A percentile compares a stretch with the other conserved stretches of the same genome.
These are phyloP conservation scores for Basidiobolus meristosporus DNA, from an alignment of 371 early-diverging fungal species.

Conservation along the genomic window DNA sequence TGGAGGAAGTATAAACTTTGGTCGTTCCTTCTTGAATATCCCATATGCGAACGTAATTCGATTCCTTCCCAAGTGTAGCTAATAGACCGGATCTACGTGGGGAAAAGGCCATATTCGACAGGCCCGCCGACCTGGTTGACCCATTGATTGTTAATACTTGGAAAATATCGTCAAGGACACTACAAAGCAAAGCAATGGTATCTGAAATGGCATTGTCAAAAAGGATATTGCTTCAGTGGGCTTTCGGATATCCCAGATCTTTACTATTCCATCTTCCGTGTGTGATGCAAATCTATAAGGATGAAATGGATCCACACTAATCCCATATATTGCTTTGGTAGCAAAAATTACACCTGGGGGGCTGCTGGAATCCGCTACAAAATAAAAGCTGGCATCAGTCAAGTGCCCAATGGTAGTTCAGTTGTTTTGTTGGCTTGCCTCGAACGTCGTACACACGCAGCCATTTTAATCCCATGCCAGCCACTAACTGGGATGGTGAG, in stretches of 20 bases:
- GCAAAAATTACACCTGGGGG: conserved; percentile 22
- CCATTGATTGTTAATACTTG: background rate
- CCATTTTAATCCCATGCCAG: conserved; percentile 58
- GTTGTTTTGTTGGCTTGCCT: conserved; percentile 9
- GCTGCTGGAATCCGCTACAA: background rate
- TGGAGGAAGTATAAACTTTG: conserved; percentile 1
- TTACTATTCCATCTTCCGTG: conserved; percentile 45
- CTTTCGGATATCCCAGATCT: conserved; percentile 64
- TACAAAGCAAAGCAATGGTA: background rate
- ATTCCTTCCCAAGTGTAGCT: conserved; percentile 38
- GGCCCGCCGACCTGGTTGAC: conserved; percentile 1
- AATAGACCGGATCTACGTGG: conserved; percentile 38
- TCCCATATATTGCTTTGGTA: conserved; percentile 56
- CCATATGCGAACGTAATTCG: conserved; percentile 30
- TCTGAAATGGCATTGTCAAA: too few relatives aligned
- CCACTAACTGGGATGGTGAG: conserved; percentile 27
- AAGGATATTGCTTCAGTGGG: conserved; percentile 31
- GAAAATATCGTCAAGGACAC: background rate
- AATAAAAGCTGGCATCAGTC: background rate
- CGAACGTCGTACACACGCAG: conserved; percentile 54
- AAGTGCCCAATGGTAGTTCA: background rate
- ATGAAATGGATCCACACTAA: conserved; percentile 50
- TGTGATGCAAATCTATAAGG: conserved; percentile 46
- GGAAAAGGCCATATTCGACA: conserved; percentile 25
- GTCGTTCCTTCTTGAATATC: conserved; percentile 33